A percentile compares a stretch with the other conserved stretches of the same genome.
Conservation (phyloP, 1,284 basidiomycete species). For the Cutaneotrichosporon sp. region DNA sequence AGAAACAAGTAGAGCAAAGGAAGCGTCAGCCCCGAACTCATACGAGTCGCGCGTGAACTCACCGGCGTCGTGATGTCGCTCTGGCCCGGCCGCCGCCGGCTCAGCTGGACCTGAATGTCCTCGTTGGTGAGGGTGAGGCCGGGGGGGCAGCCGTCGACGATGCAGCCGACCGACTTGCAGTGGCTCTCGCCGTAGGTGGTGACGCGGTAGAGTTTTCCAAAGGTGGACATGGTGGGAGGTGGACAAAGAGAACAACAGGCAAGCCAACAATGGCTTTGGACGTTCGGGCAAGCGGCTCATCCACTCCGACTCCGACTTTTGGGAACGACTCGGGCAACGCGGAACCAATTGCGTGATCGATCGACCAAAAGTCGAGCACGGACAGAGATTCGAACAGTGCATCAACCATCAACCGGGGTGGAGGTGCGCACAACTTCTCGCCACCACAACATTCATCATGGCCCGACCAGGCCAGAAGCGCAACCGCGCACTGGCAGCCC, state of each 20-base stretch:
- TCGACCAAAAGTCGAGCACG: too few relatives aligned
- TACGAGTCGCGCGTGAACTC: conserved; percentile 44
- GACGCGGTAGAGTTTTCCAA: conserved; percentile 85
- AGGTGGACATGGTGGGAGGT: conserved; percentile 77
- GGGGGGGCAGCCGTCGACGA: conserved; percentile 96
- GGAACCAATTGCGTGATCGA: conserved; percentile 5
- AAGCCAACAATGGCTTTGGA: background rate
- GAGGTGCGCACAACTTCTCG: background rate
- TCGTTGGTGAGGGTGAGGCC: conserved; percentile 76
- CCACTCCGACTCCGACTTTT: conserved; percentile 4
- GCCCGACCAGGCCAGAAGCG: conserved; percentile 8
- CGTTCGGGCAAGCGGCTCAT: background rate
- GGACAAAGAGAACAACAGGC: background rate
- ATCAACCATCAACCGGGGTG: too few relatives aligned
- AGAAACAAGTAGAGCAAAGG: background rate
- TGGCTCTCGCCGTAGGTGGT: conserved; percentile 99
- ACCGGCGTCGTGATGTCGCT: conserved; percentile 95
- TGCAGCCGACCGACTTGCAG: conserved; percentile 94
- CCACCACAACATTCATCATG: conserved; percentile 5
- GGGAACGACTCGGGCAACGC: conserved; percentile 9
- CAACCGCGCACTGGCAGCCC: conserved; percentile 6
- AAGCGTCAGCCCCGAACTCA: background rate
- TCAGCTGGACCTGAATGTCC: conserved; percentile 92
- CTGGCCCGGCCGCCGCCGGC: conserved; percentile 90
- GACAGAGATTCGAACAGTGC: too few relatives aligned